A percentile compares a stretch with the other conserved stretches of the same genome.
Conservation (phyloP, 768 basidiomycete species). For the Astraeus odoratus region DNA sequence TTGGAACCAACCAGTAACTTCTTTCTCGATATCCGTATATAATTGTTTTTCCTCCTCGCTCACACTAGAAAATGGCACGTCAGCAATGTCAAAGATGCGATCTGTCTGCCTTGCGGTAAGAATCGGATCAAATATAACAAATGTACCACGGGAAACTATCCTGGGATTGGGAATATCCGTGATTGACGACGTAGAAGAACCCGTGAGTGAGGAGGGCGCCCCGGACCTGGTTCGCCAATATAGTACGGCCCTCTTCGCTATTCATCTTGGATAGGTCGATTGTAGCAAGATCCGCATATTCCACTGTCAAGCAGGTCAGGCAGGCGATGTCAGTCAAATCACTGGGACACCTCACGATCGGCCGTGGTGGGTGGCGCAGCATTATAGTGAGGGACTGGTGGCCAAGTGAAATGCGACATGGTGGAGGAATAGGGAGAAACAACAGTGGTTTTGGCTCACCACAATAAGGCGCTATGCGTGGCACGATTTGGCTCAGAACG, state of each 20-base stretch:
- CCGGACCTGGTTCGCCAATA: constrained; percentile 33
- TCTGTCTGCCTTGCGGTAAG: constrained; percentile 32
- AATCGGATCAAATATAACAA: too few relatives aligned
- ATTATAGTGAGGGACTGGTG: constrained; percentile 31
- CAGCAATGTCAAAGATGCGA: constrained; percentile 44
- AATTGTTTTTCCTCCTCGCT: constrained; percentile 35
- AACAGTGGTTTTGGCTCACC: background rate
- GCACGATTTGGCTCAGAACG: too few relatives aligned
- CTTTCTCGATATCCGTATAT: constrained; percentile 33
- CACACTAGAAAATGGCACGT: constrained; percentile 38
- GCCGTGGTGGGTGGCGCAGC: constrained; percentile 29
- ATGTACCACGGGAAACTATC: constrained; percentile 12
- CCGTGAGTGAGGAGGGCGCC: constrained; percentile 41
- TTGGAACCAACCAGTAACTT: constrained; percentile 42
- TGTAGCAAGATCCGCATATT: constrained; percentile 45
- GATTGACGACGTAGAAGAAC: constrained; percentile 36
- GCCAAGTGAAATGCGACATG: constrained; percentile 29
- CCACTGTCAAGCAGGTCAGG: constrained; percentile 29
- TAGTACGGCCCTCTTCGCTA: constrained; percentile 31
- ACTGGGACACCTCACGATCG: constrained; percentile 23
- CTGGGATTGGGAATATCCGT: constrained; percentile 35
- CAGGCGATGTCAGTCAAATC: background rate
- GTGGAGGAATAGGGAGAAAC: background rate
- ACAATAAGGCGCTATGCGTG: too few relatives aligned
- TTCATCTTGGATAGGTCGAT: constrained; percentile 41